Evolutionary conservation across 2,329 filamentous ascomycete genomes (phyloP), one percentile per base, ranked within the genome.

Genomic region (Stemphylium vesicarium): DNA sequence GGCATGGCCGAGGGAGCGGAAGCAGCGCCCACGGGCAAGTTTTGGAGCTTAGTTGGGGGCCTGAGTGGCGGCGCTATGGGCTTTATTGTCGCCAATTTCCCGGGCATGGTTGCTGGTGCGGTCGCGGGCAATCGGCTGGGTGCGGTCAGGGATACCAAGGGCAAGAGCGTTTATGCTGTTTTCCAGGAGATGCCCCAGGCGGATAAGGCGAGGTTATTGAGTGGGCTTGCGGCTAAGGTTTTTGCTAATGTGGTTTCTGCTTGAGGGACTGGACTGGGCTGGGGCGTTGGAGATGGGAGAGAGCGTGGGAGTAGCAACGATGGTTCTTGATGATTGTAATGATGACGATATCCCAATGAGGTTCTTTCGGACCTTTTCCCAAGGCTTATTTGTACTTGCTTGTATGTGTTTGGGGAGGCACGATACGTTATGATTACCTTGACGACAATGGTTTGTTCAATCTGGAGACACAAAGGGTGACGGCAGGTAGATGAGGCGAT

Each of bases 91-190:
- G 95, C 89, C 24, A 98, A 98, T 73, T 86, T 97, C 43, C 91
- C 94, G 0, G 95, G 95, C 0, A 84, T 94, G 69, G 76, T 98
- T 33, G 94, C 94, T 0, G 95, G 95, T 2, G 92, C 91, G 2
- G 93, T 97, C 2, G 94, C 93, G 0, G 95, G 95, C 10, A 98
- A 97, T 77, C 80, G 93, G 46, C 78, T 98, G n/a, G 95, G 95
- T 0, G 91, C 91, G 6, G 85, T 99, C 16, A 83, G 95, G 52
- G 95, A 99, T 78, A 87, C 90, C 29, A 92, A 88, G 77, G 93
- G 93, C 18, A 98, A 97, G 87, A 96, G 91, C 71, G 95, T 99
- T 5, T 98, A 96, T 76, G 82, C 87, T 24, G 95, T 97, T 13
- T 98, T 94, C 74, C 87, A 91, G 81, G 90, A 96, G 66, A 80